Conservation (phyloP, 345 rosid species). For the Eucalyptus polybractea region DNA sequence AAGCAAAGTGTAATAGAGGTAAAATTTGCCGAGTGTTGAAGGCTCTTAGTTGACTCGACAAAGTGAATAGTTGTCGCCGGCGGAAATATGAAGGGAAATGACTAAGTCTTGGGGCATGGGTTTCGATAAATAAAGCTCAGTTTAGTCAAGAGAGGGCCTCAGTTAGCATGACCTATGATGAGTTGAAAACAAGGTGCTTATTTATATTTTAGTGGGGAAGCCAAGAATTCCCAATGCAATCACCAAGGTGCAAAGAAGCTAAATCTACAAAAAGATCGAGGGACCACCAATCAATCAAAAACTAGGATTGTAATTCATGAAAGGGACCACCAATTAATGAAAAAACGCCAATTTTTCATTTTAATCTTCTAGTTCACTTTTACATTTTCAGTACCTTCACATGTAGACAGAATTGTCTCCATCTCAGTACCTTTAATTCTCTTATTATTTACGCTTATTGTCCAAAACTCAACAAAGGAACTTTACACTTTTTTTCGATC, state of each 20-base stretch:
- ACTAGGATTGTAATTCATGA: neutral
- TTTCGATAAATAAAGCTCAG: neutral
- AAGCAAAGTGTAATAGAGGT: neutral
- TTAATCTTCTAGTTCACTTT: neutral
- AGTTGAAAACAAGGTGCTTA: neutral
- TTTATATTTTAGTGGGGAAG: neutral
- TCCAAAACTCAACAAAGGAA: neutral
- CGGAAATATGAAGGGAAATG: neutral
- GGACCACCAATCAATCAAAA: neutral
- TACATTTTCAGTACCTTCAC: neutral
- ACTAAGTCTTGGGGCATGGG: neutral
- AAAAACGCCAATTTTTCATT: neutral
- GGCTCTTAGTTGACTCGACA: neutral
- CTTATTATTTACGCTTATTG: too few relatives aligned
- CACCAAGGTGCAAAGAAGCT: neutral
- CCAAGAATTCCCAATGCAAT: neutral
- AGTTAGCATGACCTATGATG: neutral
- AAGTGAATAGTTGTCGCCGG: neutral
- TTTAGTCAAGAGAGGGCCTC: neutral
- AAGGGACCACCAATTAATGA: neutral
- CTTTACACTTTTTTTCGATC: neutral
- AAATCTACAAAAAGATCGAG: neutral
- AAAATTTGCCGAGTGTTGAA: neutral
- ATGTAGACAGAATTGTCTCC: neutral
- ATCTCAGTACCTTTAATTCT: too few relatives aligned